phyloP scores from a whole-genome alignment of 2,329 filamentous ascomycete species.

The Sporothrix pseudoabietina region DNA sequence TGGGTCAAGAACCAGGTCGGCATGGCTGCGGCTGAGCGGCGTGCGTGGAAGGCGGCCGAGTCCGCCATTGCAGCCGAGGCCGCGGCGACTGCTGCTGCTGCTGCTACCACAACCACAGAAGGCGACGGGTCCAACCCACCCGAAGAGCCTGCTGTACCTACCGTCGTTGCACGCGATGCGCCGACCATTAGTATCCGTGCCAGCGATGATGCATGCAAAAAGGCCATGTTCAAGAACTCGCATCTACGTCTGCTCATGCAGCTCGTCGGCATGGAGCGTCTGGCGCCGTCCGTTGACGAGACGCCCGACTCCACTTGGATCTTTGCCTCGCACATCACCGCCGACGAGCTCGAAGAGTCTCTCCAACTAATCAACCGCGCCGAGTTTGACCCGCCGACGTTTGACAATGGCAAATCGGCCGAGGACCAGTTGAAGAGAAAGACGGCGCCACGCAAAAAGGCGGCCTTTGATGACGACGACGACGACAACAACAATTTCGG shows the following conservation, averaged over 20 bases:
- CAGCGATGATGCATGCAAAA: conserved; percentile 66
- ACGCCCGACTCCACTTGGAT: conserved; percentile 77
- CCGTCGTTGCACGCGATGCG: conserved; percentile 43
- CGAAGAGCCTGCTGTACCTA: conserved; percentile 38
- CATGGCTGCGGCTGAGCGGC: conserved; percentile 70
- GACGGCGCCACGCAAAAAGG: conserved; percentile 50
- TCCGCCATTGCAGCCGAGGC: conserved; percentile 37
- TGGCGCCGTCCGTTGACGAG: conserved; percentile 61
- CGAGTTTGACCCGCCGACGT: conserved; percentile 75
- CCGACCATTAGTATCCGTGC: conserved; percentile 62
- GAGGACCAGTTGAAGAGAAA: conserved; percentile 80
- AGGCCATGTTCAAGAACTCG: conserved; percentile 85
- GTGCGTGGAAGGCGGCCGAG: conserved; percentile 67
- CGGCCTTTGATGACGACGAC: conserved; percentile 40
- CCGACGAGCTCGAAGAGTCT: conserved; percentile 66
- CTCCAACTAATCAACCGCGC: conserved; percentile 74
- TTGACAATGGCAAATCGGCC: conserved; percentile 73
- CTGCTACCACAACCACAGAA: conserved; percentile 37
- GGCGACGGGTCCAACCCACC: conserved; percentile 24
- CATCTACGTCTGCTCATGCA: conserved; percentile 83
- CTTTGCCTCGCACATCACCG: conserved; percentile 66
- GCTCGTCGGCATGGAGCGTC: conserved; percentile 68
- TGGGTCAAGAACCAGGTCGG: conserved; percentile 78
- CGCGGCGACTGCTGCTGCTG: background rate
- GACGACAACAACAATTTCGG: conserved; percentile 50